Conservation (phyloP, 768 basidiomycete species). For the Psilocybe cubensis region DNA sequence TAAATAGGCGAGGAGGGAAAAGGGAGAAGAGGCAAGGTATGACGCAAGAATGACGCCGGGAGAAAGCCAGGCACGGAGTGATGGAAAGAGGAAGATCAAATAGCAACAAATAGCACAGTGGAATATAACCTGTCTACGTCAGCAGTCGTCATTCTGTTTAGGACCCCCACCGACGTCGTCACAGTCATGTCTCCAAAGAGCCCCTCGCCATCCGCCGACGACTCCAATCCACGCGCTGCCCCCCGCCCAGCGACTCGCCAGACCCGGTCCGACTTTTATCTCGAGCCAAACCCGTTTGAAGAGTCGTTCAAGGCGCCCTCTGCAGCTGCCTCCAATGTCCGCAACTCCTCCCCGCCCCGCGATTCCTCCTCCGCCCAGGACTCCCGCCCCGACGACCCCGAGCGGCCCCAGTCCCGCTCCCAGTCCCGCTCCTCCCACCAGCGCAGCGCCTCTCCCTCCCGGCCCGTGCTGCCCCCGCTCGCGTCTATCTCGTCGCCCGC, state of each 20-base stretch:
- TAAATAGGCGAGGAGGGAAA: background rate
- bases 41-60: slow-evolving; percentile 28
- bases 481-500: slow-evolving; percentile 77
- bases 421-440: slow-evolving; percentile 36
- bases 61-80: slow-evolving; percentile 25
- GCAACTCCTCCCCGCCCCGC: slow-evolving; percentile 39
- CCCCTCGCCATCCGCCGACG: slow-evolving; percentile 35
- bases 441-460: slow-evolving; percentile 47
- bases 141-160: slow-evolving; percentile 52
- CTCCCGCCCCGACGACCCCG: slow-evolving; percentile 17
- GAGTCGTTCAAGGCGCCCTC: slow-evolving; percentile 80
- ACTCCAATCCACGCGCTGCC: slow-evolving; percentile 13
- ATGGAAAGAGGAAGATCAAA: slow-evolving; percentile 31
- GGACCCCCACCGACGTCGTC: slow-evolving; percentile 34
- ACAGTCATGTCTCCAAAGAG: slow-evolving; percentile 44
- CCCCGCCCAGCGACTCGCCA: slow-evolving; percentile 38
- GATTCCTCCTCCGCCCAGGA: slow-evolving; percentile 24
- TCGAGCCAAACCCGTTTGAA: slow-evolving; percentile 94
- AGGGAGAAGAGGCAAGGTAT: slow-evolving; percentile 13
- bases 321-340: slow-evolving; percentile 44
- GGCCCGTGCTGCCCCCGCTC: slow-evolving; percentile 82
- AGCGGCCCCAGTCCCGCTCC: slow-evolving; percentile 27
- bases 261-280: slow-evolving; percentile 67
- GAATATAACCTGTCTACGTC: slow-evolving; percentile 54
- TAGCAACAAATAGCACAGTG: slow-evolving; percentile 39